phyloP scores from a whole-genome alignment of 2,329 filamentous ascomycete species.

The Curvularia hawaiiensis region DNA sequence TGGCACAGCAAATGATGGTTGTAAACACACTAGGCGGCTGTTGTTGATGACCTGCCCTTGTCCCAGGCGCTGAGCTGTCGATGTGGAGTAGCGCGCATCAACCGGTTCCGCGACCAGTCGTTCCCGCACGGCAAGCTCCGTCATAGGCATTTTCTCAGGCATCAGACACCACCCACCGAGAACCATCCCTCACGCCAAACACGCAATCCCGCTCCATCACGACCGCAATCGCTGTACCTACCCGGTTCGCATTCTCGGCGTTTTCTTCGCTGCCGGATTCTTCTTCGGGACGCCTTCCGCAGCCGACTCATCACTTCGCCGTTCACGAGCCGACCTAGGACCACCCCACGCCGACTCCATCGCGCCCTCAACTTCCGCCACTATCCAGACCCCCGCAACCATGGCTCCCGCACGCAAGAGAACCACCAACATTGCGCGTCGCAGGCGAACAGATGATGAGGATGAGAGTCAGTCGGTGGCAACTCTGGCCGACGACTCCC shows the following conservation, averaged over 20 bases:
- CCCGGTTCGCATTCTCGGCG: slow-evolving; percentile 22
- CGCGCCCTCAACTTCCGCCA: slow-evolving; percentile 19
- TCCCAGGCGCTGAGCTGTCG: slow-evolving; percentile 12
- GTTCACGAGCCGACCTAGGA: slow-evolving; percentile 29
- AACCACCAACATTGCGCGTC: slow-evolving; percentile 44
- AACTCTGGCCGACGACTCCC: slow-evolving; percentile 63
- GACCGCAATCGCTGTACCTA: slow-evolving; percentile 31
- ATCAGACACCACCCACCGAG: slow-evolving; percentile 38
- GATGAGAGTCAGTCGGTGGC: slow-evolving; percentile 49
- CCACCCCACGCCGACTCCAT: slow-evolving; percentile 27
- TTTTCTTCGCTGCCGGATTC: slow-evolving; percentile 18
- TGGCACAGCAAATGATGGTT: too few relatives aligned
- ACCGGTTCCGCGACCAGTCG: slow-evolving; percentile 23
- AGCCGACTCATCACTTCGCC: slow-evolving; percentile 28
- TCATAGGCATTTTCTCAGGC: slow-evolving; percentile 44
- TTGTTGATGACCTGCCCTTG: background rate
- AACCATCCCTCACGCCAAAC: slow-evolving; percentile 22
- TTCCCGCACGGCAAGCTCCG: slow-evolving; percentile 33
- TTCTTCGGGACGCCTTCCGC: slow-evolving; percentile 28
- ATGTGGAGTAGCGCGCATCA: slow-evolving; percentile 22
- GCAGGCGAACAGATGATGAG: slow-evolving; percentile 48
- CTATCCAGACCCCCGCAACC: slow-evolving; percentile 24
- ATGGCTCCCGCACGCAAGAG: slow-evolving; percentile 48
- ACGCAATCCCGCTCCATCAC: slow-evolving; percentile 33
- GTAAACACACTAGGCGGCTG: background rate